These are phyloP conservation scores for Peronospora destructor DNA, from an alignment of 352 stramenopile species.

Conservation along the genomic window DNA sequence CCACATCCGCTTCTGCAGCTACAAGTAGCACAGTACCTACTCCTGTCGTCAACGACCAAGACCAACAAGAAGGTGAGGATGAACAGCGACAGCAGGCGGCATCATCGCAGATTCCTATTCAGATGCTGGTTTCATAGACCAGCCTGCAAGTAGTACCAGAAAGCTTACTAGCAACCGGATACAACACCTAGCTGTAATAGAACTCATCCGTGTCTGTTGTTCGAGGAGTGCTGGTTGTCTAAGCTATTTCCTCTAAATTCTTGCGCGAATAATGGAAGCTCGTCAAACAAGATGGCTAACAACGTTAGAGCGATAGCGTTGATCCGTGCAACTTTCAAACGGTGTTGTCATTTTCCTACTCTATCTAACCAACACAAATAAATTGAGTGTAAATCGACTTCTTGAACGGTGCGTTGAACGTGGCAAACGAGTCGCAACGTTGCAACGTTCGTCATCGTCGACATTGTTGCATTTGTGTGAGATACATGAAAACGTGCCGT, in stretches of 20 bases:
- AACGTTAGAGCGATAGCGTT: too few species aligned
- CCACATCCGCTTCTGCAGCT: not conserved
- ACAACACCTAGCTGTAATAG: not conserved
- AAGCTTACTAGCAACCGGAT: conserved; percentile 9
- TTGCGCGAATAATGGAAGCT: too few species aligned
- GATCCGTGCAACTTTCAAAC: too few species aligned
- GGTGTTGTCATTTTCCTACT: too few species aligned
- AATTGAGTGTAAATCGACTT: too few species aligned
- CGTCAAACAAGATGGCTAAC: too few species aligned
- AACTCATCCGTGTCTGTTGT: not conserved
- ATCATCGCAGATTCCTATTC: conserved; percentile 46
- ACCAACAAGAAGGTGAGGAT: conserved; percentile 7
- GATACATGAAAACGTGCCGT: conserved; percentile 10
- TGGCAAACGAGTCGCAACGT: too few species aligned
- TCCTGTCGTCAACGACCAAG: conserved; percentile 7
- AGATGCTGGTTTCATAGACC: conserved; percentile 68
- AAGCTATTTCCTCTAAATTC: too few species aligned
- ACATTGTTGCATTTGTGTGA: conserved; percentile 2
- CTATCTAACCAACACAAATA: too few species aligned
- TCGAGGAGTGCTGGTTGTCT: too few species aligned
- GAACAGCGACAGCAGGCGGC: conserved; percentile 20
- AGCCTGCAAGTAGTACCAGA: conserved; percentile 2
- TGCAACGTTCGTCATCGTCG: not conserved
- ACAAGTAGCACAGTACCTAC: conserved; percentile 4
- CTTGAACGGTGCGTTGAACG: too few species aligned